Evolutionary conservation across 2,329 filamentous ascomycete species (phyloP), one percentile per base, ranked within the genome.

Genomic region (Pseudocercospora vitis): DNA sequence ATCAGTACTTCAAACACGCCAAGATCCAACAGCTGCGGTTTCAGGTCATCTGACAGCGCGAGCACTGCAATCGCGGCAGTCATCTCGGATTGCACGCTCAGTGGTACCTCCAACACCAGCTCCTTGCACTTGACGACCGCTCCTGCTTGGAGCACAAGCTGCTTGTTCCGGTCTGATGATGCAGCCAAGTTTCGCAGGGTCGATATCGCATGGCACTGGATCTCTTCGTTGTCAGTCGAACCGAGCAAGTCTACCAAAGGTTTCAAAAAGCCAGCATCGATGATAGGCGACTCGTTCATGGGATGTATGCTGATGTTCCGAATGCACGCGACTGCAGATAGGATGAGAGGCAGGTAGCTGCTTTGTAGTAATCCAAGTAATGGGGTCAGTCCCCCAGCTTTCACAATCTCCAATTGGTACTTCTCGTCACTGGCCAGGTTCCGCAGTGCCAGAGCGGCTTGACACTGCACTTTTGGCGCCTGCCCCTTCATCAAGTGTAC

Each of bases 101-200:
- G 81, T 0, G 94, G 91, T 2, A 97, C 94, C 52, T 95, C 87
- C 14, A 99, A 78, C 19, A 99, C 91, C 48, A 99, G 80, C 69
- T 97, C 90, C 74, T 96, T 97, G 84, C 94, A 99, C 72, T 97
- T 97, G 70, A 97, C 91, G 32, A 99, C 94, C 1, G 94, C 94
- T 19, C 94, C 94, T 28, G 94, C 94, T 73, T 97, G 91, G 45
- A 99, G 77, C 1, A 99, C 94, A n/a, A 99, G 81, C 54, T 95
- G 89, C 76, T 99, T 99, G 81, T 99, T 99, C 59, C 90, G 86
- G 70, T 99, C 94, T 6, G 92, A 97, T 74, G 91, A 97, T 51
- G 94, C 94, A 5, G 94, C 94, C 54, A 99, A 80, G 67, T 99
- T 99, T 59, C 94, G 85, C 45, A 99, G 81, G 0, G 94, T 99